Base-by-base conservation (phyloP, 2,329 filamentous ascomycete species). In the Cercospora sp. region DNA sequence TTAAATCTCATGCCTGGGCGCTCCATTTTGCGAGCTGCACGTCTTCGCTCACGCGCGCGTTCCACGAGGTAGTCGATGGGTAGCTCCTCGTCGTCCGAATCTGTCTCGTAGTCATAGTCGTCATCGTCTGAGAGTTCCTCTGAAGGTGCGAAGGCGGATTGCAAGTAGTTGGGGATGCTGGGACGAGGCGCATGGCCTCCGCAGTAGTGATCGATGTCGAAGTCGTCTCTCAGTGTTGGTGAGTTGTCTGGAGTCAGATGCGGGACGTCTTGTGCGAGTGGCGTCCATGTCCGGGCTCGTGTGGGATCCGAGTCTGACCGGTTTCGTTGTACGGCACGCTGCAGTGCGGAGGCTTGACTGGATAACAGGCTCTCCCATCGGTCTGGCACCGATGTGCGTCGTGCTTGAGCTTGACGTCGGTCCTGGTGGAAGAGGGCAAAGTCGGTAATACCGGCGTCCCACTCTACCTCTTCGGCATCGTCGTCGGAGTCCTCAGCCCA, bases 381-480 rank as follows among this genome's bases (percentile, higher is more conserved):
- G 62, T 66, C 58, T 6, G 74, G 68, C 5, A 77, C 66, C 3
- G 70, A 60, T 42, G 71, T 57, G 10, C 73, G 61, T n/a, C 58
- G 66, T 65, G 73, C 70, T 67, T 76, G 68, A 3, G 75, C 75
- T 42, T 64, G 69, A 8, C 72, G 72, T 57, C 72, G 60, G 60
- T 78, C 76, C 48, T 68, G 51, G 66, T 73, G 67, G 72, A 77
- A 78, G 51, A 77, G 74, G 8, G 75, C 73, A 57, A 77, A 78
- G 69, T 78, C 76, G 42, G 72, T 77, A 53, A 77, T 77, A 61
- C 75, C 76, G 18, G 76, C 76, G 64, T 76, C 65, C 75, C 75
- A 77, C 45, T 74, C 75, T 61, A 77, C 63, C 20, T 75, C 55
- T 2, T 73, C 72, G n/a, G 65, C 69, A 39, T 73, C 74, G 45